Base-by-base conservation (phyloP, 192 early-diverging fungal genomes). In the Mycoemilia scoparia region DNA sequence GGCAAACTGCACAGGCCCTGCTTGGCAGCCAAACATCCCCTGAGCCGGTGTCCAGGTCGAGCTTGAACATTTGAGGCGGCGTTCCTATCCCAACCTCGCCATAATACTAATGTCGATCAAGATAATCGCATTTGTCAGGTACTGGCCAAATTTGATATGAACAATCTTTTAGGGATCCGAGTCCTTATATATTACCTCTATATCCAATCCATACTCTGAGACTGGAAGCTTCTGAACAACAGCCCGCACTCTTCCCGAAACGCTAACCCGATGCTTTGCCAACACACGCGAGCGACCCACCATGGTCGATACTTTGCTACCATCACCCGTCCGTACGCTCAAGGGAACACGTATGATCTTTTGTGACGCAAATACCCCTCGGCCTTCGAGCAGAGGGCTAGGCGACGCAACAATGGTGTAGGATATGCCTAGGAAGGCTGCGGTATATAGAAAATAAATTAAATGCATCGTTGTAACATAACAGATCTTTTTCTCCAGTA, bases 11-110 rank as follows among this genome's bases (percentile, higher is more conserved):
- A 15, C 64, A 58, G 33, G 60, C 48, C 10, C 58, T 57, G 16
- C 60, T 64, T 2, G 69, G 62, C 29, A 75, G 57, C 74, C 74
- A 79, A 2, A 76, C 42, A 45, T 79, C 77, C n/a, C 69, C 68
- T 1, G 72, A 76, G 13, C 77, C 77, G 3, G 76, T 79, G 34
- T 79, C 76, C 21, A 79, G 66, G 36, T 74, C 64, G n/a, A 79
- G 51, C 32, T 74, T 74, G 46, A 79, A 73, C 23, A 50, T 53
- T 32, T 76, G 71, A 12, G 71, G 67, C 24, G 76, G 76, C 7
- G 76, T 67, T 7, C 76, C 76, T 14, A 76, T 57, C 1, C 64
- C 51, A 4, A 76, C 70, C n/a, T 54, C 48, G 30, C 66, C 71
- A 37, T 79, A 79, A 35, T 79, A 79, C 63, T 79, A 46, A 15